Percentiles rank a stretch among this genome's conserved stretches.
Evolutionary conservation across 345 rosid species (phyloP).

Genomic region (Euphorbia pulcherrima): DNA sequence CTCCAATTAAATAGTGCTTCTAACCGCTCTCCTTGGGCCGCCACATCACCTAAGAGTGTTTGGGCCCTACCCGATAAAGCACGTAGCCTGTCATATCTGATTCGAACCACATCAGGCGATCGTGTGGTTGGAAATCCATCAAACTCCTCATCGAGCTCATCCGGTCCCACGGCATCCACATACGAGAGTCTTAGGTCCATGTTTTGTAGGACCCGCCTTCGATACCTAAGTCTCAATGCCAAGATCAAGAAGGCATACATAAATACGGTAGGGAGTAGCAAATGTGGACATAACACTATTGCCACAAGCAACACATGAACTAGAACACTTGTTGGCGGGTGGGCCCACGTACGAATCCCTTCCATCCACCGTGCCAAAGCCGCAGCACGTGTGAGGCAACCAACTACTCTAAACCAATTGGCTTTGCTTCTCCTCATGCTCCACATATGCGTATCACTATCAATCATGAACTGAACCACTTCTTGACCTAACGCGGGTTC

Average conservation of each 20-base stretch:
- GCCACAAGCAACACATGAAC: slow-evolving; percentile 64
- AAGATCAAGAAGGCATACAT: slow-evolving; percentile 77
- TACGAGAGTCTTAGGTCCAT: slow-evolving; percentile 63
- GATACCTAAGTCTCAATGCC: slow-evolving; percentile 50
- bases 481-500: slow-evolving; percentile 83
- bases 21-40: slow-evolving; percentile 79
- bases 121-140: slow-evolving; percentile 70
- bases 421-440: slow-evolving; percentile 93
- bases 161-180: slow-evolving; percentile 55
- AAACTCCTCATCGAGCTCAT: slow-evolving; percentile 86
- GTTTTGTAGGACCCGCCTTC: slow-evolving; percentile 43
- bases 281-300: slow-evolving; percentile 65
- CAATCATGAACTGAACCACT: slow-evolving; percentile 79
- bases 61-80: slow-evolving; percentile 83
- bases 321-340: slow-evolving; percentile 62
- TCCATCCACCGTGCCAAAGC: slow-evolving; percentile 63
- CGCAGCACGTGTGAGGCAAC: slow-evolving; percentile 59
- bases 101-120: slow-evolving; percentile 49
- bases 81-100: slow-evolving; percentile 72
- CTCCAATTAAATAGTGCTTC: slow-evolving; percentile 80
- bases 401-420: slow-evolving; percentile 77
- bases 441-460: slow-evolving; percentile 79
- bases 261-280: slow-evolving; percentile 72
- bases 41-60: slow-evolving; percentile 70
- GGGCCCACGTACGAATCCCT: slow-evolving; percentile 68